Evolutionary conservation across 169 alveolate genomes (phyloP), one percentile per base, ranked within the genome.

Genomic region (Plasmodium malariae): DNA sequence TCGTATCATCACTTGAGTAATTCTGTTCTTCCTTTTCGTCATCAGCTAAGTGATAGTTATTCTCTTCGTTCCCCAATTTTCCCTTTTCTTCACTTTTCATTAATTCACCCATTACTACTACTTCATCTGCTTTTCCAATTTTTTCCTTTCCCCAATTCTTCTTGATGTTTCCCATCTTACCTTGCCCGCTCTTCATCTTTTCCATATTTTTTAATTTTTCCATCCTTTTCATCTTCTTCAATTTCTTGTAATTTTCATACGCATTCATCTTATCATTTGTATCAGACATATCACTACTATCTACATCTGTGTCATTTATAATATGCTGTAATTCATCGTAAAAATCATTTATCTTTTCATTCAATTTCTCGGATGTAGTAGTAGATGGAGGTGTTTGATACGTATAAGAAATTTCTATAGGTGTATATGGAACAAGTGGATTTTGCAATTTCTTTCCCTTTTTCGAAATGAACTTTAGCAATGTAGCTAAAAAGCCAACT

Each of bases 401-500:
- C 0, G 87, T 62, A 36, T 86, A 86, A 4, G 87, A 70, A 43
- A 71, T 36, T 6, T 86, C 92, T 12, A 86, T 68, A 51, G 92
- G 87, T 0, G 92, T 86, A 34, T 86, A 86, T 0, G 92, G 92
- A 24, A 86, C 71, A 2, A 86, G 43, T 0, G 92, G 65, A 37
- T 55, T 70, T 57, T 86, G 92, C 26, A 69, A 3, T 63, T 70
- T 86, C 37, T 86, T 86, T 26, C 76, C 87, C 34, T 70, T 86
- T 62, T 70, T 86, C 1, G 92, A 86, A 24, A 86, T 86, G 0
- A 57, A 37, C 43, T 86, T 86, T 70, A 86, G 59, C 40, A 86
- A 19, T 0, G 92, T 70, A n/a, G 92, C 92, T 70, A 86, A 86
- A 57, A 86, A 86, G 0, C 92, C 92, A 28, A 86, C 92, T 4